Evolutionary conservation across 2,329 filamentous ascomycete genomes (phyloP).

Genomic region (Xylaria sp.): DNA sequence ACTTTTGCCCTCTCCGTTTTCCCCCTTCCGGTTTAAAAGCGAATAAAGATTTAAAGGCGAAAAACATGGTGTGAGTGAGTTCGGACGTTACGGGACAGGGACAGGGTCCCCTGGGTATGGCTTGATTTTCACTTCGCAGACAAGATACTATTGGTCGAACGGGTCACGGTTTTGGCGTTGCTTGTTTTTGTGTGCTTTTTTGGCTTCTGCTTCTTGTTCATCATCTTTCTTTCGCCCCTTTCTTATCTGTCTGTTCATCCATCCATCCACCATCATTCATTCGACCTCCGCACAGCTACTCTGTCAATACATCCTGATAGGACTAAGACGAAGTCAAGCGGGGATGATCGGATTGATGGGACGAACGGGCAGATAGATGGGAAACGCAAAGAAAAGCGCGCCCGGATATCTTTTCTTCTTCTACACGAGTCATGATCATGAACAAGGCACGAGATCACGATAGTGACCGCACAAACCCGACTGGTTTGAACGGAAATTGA

Average conservation of each 20-base stretch:
- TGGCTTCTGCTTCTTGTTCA: neutral
- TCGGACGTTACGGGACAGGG: neutral
- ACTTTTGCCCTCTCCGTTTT: too few relatives aligned
- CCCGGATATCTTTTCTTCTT: neutral
- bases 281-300: too few relatives aligned
- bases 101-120: neutral
- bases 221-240: neutral
- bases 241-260: neutral
- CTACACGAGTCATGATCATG: slow-evolving; percentile 19
- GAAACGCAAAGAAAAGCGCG: neutral
- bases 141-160: neutral
- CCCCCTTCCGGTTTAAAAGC: neutral
- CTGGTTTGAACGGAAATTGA: neutral
- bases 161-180: slow-evolving; percentile 2
- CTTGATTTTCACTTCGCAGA: neutral
- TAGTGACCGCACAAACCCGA: neutral
- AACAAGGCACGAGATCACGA: slow-evolving; percentile 12
- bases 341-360: neutral
- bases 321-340: neutral
- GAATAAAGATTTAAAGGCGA: neutral
- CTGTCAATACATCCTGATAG: neutral
- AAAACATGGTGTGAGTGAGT: neutral
- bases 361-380: neutral
- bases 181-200: too few relatives aligned
- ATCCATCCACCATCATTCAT: neutral